phyloP scores from a whole-genome alignment of 2,329 filamentous ascomycete genomes.

The Neopestalotiopsis sp. region DNA sequence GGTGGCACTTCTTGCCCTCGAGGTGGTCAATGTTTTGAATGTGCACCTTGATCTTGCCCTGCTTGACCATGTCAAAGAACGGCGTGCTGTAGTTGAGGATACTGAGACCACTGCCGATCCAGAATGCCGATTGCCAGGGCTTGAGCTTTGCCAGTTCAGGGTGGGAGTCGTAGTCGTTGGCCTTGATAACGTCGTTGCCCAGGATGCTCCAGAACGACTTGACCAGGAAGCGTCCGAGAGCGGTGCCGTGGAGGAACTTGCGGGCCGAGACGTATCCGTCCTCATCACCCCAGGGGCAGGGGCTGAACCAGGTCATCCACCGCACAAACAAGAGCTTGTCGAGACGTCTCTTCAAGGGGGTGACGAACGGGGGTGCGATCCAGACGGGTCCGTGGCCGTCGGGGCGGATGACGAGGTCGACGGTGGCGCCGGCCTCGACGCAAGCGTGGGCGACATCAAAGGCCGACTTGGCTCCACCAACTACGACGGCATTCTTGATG shows the following conservation, averaged over 20 bases:
- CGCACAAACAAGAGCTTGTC: slow-evolving; percentile 53
- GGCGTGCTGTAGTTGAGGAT: slow-evolving; percentile 64
- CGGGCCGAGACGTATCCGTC: slow-evolving; percentile 5
- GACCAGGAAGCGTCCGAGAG: slow-evolving; percentile 9
- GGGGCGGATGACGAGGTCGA: slow-evolving; percentile 59
- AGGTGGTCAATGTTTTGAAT: slow-evolving; percentile 57
- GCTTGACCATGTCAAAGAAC: slow-evolving; percentile 59
- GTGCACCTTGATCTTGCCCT: slow-evolving; percentile 58
- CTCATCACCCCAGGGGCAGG: slow-evolving; percentile 14
- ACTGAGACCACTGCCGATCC: slow-evolving; percentile 59
- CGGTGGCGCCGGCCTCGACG: slow-evolving; percentile 53
- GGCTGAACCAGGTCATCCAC: slow-evolving; percentile 49
- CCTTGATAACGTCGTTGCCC: slow-evolving; percentile 7
- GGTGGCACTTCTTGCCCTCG: slow-evolving; percentile 45
- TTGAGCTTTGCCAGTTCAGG: slow-evolving; percentile 42
- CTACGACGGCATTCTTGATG: slow-evolving; percentile 49
- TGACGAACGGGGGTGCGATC: slow-evolving; percentile 54
- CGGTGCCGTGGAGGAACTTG: slow-evolving; percentile 17
- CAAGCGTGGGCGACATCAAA: slow-evolving; percentile 65
- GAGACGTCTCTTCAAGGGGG: slow-evolving; percentile 49
- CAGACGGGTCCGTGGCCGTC: slow-evolving; percentile 57
- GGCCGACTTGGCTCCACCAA: slow-evolving; percentile 65
- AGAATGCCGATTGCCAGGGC: slow-evolving; percentile 51
- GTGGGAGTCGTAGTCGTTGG: slow-evolving; percentile 7
- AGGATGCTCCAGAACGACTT: slow-evolving; percentile 18